Conservation (phyloP, 768 basidiomycete species). For the Naganishia vaughanmartiniae region DNA sequence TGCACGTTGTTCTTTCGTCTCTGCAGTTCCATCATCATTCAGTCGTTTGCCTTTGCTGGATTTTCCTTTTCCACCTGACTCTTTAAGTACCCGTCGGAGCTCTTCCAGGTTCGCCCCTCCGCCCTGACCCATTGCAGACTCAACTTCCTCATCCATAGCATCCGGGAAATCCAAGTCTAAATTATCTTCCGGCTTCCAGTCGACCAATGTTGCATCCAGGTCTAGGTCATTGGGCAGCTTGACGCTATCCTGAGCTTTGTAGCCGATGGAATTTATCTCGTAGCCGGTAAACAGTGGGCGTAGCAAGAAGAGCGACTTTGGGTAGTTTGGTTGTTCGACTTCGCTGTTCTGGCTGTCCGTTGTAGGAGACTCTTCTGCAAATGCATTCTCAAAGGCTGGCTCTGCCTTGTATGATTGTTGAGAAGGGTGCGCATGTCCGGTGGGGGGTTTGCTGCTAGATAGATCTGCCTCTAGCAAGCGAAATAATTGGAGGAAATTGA, state of each 20-base stretch:
- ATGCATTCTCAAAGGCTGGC: constrained; percentile 14
- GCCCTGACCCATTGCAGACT: constrained; percentile 48
- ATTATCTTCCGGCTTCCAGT: constrained; percentile 48
- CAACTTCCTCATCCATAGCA: constrained; percentile 40
- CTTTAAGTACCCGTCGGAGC: constrained; percentile 43
- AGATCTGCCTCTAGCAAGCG: constrained; percentile 74
- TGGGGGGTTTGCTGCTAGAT: constrained; percentile 57
- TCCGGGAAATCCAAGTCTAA: constrained; percentile 34
- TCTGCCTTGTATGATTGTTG: background rate
- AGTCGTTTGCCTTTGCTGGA: constrained; percentile 44
- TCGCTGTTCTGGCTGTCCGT: constrained; percentile 46
- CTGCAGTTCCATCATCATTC: constrained; percentile 54
- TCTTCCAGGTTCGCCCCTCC: constrained; percentile 47
- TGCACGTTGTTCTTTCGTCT: constrained; percentile 57
- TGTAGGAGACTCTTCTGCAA: constrained; percentile 20
- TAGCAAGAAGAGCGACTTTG: constrained; percentile 84
- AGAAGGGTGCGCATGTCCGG: constrained; percentile 30
- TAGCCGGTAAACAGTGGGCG: constrained; percentile 72
- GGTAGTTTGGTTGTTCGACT: constrained; percentile 59
- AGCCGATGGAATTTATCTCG: constrained; percentile 80
- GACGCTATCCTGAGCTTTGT: constrained; percentile 74
- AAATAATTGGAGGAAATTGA: constrained; percentile 72
- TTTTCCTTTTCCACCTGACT: constrained; percentile 51
- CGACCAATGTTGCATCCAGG: constrained; percentile 79
- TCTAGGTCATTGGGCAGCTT: constrained; percentile 79